Evolutionary conservation across 768 basidiomycete species (phyloP), one percentile per base, ranked within the genome.

Genomic region (Amanita fuliginea): DNA sequence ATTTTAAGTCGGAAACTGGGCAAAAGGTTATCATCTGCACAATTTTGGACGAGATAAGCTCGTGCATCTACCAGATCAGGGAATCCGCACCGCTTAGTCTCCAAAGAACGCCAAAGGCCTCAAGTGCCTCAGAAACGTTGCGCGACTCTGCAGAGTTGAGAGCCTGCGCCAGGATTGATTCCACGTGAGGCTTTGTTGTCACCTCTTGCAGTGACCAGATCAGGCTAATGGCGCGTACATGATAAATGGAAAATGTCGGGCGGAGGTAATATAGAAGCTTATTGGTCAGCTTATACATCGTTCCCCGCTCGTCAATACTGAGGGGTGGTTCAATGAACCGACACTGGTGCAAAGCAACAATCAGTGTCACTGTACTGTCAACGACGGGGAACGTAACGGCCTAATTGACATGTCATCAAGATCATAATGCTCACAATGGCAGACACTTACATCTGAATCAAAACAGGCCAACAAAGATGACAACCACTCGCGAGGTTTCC

Each of bases 51-150:
- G 13, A 2, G 1, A 16, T 47, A 21, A 47, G 22, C 19, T 22
- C 24, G 35, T 7, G 6, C 10, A n/a, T 36, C 22, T 3, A 16
- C 9, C 4, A 47, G 18, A 6, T 18, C 9, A 10, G 37, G 46
- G 14, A 28, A 46, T 36, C 57, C 73, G 52, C 42, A 86, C 94
- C 91, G 43, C 83, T 85, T 51, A 93, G 66, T 51, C 92, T 76
- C 95, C 95, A 99, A 5, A 99, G 67, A 3, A 88, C 79, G 2
- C 95, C 93, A 62, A 99, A 97, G 0, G 86, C 87, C 55, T 95
- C 87, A 59, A 83, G 88, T 1, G 81, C 77, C 16, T 78, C 75
- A 14, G 75, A 65, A 2, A 74, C 66, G 36, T 71, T 69, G 2
- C 59, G 59, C 6, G 68, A 64, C 28, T 80, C 72, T 0, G 72